phyloP scores from a whole-genome alignment of 2,329 filamentous ascomycete genomes.

The Aureobasidium vineae region DNA sequence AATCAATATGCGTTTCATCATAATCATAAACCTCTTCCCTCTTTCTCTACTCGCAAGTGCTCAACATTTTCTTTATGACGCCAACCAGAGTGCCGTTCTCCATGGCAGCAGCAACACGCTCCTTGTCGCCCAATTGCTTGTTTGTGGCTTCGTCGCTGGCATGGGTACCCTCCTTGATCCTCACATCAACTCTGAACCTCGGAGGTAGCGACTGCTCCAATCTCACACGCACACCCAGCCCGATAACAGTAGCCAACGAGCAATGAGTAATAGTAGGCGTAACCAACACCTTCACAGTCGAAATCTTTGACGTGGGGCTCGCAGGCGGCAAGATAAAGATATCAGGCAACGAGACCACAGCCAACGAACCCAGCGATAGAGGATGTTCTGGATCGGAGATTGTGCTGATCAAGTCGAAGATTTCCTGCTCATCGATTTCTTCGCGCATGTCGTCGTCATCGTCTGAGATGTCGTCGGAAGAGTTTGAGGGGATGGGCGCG shows the following conservation, averaged over 20 bases:
- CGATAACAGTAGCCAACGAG: conserved; percentile 93
- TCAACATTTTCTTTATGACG: conserved; percentile 88
- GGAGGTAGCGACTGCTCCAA: conserved; percentile 88
- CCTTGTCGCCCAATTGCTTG: conserved; percentile 95
- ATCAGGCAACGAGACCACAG: conserved; percentile 93
- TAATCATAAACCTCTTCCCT: conserved; percentile 2
- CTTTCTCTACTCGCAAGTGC: conserved; percentile 37
- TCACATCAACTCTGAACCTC: conserved; percentile 86
- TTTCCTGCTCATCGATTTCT: conserved; percentile 94
- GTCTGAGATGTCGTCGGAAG: conserved; percentile 43
- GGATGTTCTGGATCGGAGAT: conserved; percentile 98
- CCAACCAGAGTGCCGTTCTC: conserved; percentile 90
- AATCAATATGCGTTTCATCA: conserved; percentile 15
- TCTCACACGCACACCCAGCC: conserved; percentile 84
- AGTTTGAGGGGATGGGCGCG: conserved; percentile 29
- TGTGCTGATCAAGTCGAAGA: conserved; percentile 91
- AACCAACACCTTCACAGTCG: conserved; percentile 79
- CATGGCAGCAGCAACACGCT: conserved; percentile 88
- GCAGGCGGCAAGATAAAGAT: conserved; percentile 73
- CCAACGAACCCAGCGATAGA: conserved; percentile 85
- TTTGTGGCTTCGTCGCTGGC: conserved; percentile 93
- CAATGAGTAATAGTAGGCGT: conserved; percentile 98
- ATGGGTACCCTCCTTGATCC: conserved; percentile 95
- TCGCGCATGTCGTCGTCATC: conserved; percentile 65
- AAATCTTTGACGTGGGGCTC: conserved; percentile 61